Evolutionary conservation across 345 rosid species (phyloP).

Genomic region (Durio zibethinus): DNA sequence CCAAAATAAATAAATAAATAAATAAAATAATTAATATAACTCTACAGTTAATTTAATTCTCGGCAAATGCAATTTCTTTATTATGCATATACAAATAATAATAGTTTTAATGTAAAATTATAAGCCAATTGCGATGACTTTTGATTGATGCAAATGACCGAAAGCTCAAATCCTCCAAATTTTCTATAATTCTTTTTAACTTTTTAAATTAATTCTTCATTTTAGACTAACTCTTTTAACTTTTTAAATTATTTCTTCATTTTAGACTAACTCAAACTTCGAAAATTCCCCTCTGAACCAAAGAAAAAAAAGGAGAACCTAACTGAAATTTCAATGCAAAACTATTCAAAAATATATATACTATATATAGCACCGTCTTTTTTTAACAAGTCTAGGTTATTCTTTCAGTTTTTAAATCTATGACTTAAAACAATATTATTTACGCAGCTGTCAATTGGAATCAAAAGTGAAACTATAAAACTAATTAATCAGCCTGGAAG

Average conservation of each 20-base stretch:
- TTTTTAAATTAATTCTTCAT: not conserved
- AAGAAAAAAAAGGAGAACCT: not conserved
- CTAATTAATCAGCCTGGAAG: not conserved
- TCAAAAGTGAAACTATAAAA: not conserved
- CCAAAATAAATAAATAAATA: not conserved
- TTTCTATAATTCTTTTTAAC: not conserved
- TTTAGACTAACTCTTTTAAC: too few species aligned
- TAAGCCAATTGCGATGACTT: not conserved
- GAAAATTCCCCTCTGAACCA: not conserved
- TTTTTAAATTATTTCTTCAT: not conserved
- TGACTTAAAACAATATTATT: not conserved
- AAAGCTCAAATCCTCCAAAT: not conserved
- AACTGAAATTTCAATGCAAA: not conserved
- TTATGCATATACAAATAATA: too few species aligned
- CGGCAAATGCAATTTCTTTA: too few species aligned
- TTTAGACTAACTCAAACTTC: not conserved
- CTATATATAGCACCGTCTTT: too few species aligned
- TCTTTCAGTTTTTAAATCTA: not conserved
- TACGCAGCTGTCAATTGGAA: not conserved
- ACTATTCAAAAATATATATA: not conserved
- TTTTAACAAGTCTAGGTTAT: not conserved
- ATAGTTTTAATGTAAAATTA: not conserved
- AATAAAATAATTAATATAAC: not conserved
- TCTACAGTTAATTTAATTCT: not conserved
- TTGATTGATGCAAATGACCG: not conserved